Conservation (phyloP, 2,329 filamentous ascomycete species). For the Coleophoma cylindrospora region DNA sequence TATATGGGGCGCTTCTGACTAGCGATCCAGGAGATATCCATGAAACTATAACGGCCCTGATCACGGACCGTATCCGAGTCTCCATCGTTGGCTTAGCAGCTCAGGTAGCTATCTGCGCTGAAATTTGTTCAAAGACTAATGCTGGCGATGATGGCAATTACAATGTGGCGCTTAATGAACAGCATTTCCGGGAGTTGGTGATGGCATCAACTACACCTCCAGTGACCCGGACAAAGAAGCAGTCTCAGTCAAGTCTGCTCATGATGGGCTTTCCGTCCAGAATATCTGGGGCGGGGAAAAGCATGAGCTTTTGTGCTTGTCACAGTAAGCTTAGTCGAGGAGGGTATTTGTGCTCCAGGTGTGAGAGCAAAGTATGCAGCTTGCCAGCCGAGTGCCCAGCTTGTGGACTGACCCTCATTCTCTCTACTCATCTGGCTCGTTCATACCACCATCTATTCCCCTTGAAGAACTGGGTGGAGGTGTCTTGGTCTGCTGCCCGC, state of each 20-base stretch:
- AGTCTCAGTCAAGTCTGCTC: conserved; percentile 61
- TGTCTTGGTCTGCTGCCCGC: conserved; percentile 71
- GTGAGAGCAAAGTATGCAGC: conserved; percentile 81
- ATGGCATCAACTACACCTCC: conserved; percentile 87
- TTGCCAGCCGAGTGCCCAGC: conserved; percentile 87
- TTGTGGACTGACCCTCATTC: conserved; percentile 86
- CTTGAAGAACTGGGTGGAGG: conserved; percentile 83
- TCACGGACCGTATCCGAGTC: conserved; percentile 79
- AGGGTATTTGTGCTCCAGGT: conserved; percentile 88
- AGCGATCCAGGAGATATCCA: conserved; percentile 95
- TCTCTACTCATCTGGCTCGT: conserved; percentile 89
- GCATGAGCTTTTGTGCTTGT: conserved; percentile 79
- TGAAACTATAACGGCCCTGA: conserved; percentile 74
- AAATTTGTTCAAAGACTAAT: conserved; percentile 86
- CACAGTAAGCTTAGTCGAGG: conserved; percentile 78
- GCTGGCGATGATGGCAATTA: conserved; percentile 72
- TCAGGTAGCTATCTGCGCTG: conserved; percentile 85
- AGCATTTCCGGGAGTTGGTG: conserved; percentile 84
- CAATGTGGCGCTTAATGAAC: conserved; percentile 78
- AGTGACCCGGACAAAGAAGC: conserved; percentile 62
- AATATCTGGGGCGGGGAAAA: conserved; percentile 62
- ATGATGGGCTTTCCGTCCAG: conserved; percentile 98
- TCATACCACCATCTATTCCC: conserved; percentile 93
- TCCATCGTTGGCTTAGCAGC: conserved; percentile 87
- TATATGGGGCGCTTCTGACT: conserved; percentile 86